Evolutionary conservation across 2,329 filamentous ascomycete genomes (phyloP).

Genomic region (Malbranchea cinnamomea): DNA sequence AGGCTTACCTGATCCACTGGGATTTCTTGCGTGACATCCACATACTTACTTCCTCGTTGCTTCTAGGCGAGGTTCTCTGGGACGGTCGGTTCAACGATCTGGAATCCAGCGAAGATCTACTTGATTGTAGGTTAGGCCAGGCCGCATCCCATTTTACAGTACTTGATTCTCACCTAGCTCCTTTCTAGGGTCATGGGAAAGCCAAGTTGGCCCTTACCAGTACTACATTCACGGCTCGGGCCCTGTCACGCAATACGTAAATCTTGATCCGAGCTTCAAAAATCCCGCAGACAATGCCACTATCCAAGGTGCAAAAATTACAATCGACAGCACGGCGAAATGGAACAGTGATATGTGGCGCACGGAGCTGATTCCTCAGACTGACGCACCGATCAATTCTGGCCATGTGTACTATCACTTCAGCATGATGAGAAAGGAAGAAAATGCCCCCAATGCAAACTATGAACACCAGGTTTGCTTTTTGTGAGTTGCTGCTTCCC

Average conservation of each 20-base stretch:
- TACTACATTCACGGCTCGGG: slow-evolving; percentile 60
- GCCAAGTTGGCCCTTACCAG: slow-evolving; percentile 55
- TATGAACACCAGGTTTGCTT: slow-evolving; percentile 54
- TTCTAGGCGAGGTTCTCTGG: slow-evolving; percentile 40
- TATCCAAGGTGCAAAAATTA: slow-evolving; percentile 52
- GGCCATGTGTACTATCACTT: slow-evolving; percentile 61
- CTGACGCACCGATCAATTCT: slow-evolving; percentile 46
- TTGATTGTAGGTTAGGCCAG: slow-evolving; percentile 36
- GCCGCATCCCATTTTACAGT: too few species aligned
- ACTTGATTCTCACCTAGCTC: not conserved
- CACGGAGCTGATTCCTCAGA: slow-evolving; percentile 60
- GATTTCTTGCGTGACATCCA: too few species aligned
- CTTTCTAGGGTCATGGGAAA: slow-evolving; percentile 45
- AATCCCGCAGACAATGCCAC: slow-evolving; percentile 49
- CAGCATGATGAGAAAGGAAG: slow-evolving; percentile 43
- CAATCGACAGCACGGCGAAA: slow-evolving; percentile 32
- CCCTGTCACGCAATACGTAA: slow-evolving; percentile 43
- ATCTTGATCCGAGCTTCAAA: slow-evolving; percentile 45
- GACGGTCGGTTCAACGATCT: slow-evolving; percentile 52
- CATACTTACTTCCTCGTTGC: slow-evolving; percentile 5
- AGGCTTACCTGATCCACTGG: too few species aligned
- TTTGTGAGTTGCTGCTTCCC: too few species aligned
- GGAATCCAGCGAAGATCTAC: slow-evolving; percentile 38
- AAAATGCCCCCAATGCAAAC: slow-evolving; percentile 45
- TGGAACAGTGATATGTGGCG: slow-evolving; percentile 41